Evolutionary conservation across 2,329 filamentous ascomycete genomes (phyloP).

Genomic region (Talaromyces sp.): DNA sequence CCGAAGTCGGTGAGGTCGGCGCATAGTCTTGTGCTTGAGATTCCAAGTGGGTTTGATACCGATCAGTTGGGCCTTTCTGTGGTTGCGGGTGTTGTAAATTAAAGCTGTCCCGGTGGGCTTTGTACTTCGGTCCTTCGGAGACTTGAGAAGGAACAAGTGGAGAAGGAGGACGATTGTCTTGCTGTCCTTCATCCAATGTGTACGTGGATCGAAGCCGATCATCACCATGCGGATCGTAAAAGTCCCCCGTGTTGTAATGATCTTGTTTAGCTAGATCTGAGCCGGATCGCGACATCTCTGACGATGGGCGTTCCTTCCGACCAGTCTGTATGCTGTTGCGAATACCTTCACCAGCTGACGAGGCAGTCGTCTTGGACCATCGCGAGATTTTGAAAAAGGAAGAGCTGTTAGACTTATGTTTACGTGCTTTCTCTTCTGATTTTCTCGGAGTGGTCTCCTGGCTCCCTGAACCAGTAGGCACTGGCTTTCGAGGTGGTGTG

Average conservation of each 20-base stretch:
- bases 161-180: conserved; percentile 51
- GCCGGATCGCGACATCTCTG: conserved; percentile 66
- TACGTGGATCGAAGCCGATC: conserved; percentile 42
- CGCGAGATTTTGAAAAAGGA: conserved; percentile 87
- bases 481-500: conserved; percentile 42
- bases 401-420: conserved; percentile 81
- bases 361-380: conserved; percentile 95
- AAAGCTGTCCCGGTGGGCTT: conserved; percentile 59
- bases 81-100: conserved; percentile 62
- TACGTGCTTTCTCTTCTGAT: conserved; percentile 66
- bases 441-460: conserved; percentile 70
- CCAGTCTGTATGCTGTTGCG: conserved; percentile 55
- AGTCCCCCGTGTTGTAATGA: conserved; percentile 45
- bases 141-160: conserved; percentile 58
- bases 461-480: conserved; percentile 51
- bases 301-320: conserved; percentile 57
- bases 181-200: conserved; percentile 36
- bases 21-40: conserved; percentile 54
- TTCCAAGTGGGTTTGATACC: conserved; percentile 58
- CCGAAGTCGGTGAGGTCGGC: conserved; percentile 39
- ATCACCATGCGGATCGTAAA: conserved; percentile 43
- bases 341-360: conserved; percentile 74
- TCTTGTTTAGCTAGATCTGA: conserved; percentile 67
- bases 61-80: conserved; percentile 56
- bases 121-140: conserved; percentile 57